Evolutionary conservation across 495 filamentous ascomycete genomes (phyloP).

Genomic region (Penicillium malachiteum): DNA sequence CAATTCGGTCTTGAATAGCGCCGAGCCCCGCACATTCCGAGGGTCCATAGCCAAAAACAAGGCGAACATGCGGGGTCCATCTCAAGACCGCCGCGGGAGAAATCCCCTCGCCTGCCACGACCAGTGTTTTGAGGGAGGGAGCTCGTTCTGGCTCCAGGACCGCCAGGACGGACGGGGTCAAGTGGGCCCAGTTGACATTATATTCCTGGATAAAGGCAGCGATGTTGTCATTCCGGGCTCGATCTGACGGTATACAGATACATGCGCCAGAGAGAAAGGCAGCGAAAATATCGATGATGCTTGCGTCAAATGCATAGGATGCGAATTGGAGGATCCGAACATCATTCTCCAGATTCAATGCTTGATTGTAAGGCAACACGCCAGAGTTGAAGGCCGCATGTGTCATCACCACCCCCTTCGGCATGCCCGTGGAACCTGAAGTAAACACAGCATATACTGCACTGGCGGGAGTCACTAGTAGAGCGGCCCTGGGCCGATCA

Average conservation of each 20-base stretch:
- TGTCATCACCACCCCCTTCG: constrained; percentile 73
- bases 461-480: too few species aligned
- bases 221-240: background rate
- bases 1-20: background rate
- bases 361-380: background rate
- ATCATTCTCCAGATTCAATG: background rate
- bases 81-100: too few species aligned
- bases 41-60: too few species aligned
- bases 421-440: constrained; percentile 72
- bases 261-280: constrained; percentile 20
- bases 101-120: too few species aligned
- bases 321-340: constrained; percentile 12
- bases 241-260: constrained; percentile 22
- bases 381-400: constrained; percentile 58
- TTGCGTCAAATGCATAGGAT: constrained; percentile 17
- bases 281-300: constrained; percentile 13
- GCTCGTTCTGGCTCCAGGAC: too few species aligned
- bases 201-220: background rate
- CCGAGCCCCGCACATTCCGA: background rate
- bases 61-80: too few species aligned
- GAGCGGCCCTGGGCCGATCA: too few species aligned
- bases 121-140: too few species aligned
- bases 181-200: too few species aligned
- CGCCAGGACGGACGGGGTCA: too few species aligned
- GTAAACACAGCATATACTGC: constrained; percentile 61